phyloP scores from a whole-genome alignment of 2,329 filamentous ascomycete genomes.

The Trichophyton benhamiae region DNA sequence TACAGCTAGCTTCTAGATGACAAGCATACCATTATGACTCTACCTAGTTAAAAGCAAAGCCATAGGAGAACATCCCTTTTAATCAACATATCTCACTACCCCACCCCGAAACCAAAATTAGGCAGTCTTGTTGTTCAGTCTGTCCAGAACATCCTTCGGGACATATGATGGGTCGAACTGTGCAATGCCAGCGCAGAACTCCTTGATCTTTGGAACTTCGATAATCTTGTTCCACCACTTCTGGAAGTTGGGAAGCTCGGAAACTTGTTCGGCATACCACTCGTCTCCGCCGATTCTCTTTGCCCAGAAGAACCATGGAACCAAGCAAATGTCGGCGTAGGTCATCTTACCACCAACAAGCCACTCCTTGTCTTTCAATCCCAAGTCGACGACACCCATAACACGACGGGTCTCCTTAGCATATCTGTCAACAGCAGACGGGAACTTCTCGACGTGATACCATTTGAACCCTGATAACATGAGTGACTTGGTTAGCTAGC shows the following conservation, averaged over 20 bases:
- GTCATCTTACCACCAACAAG: conserved; percentile 7
- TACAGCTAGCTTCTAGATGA: too few species aligned
- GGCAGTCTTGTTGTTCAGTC: background rate
- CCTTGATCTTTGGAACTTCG: background rate
- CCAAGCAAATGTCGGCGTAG: conserved; percentile 3
- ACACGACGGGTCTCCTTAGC: conserved; percentile 36
- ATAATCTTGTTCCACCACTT: background rate
- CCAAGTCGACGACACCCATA: conserved; percentile 33
- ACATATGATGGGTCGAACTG: background rate
- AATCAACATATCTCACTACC: background rate
- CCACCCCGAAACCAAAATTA: background rate
- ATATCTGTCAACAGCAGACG: conserved; percentile 38
- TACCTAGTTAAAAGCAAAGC: too few species aligned
- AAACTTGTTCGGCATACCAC: background rate
- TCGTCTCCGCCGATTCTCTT: background rate
- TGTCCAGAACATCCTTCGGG: background rate
- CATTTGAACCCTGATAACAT: conserved; percentile 26
- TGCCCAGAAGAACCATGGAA: conserved; percentile 4
- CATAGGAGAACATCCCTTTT: background rate
- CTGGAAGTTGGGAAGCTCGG: conserved; percentile 2
- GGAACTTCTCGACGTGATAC: conserved; percentile 32
- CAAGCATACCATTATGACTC: too few species aligned
- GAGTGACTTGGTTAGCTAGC: conserved; percentile 6
- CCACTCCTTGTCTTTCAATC: conserved; percentile 4
- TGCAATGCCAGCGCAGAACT: conserved; percentile 2